Base-by-base conservation (phyloP, 768 basidiomycete species). In the Panaeolus papilionaceus region DNA sequence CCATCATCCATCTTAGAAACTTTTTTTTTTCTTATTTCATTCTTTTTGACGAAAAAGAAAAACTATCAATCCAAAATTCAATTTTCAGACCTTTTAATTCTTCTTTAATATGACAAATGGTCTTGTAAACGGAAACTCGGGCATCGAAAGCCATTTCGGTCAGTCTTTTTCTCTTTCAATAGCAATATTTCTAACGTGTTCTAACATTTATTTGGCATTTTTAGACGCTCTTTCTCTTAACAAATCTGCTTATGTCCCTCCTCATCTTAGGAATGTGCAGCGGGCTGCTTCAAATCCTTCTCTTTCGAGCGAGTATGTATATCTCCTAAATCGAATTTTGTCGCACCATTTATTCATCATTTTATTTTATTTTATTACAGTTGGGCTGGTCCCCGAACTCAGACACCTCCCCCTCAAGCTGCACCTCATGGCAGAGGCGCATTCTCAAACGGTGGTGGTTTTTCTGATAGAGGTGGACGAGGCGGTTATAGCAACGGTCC, bases 221-320 rank as follows among this genome's bases (percentile, higher is more conserved):
- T 7, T 77, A 94, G 92, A 89, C 77, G 86, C 90, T 84, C 90
- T 94, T 77, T 87, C 89, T 77, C 86, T 94, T 79, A 86, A 85
- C 74, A 92, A 89, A 86, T 86, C 91, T 75, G 86, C 94, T 69
- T 95, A 95, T 84, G 92, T 95, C 75, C 94, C 94, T 72, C 94
- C 94, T 73, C 93, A 95, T 77, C 79, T 93, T 85, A 92, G 94
- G 85, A 87, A 84, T 80, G 79, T 85, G 88, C 92, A 93, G 90
- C 92, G 92, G 87, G 90, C 92, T 87, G 88, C 89, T 79, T 86
- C 91, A 72, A 85, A 89, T 74, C 80, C 92, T 85, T 85, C 86
- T 79, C 84, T 74, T 75, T 67, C 79, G 68, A 88, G 87, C 78
- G 89, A 86, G 91, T 92, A 77, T 65, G 84, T 69, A 70, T 64